A percentile compares a stretch with the other conserved stretches of the same genome.
Evolutionary conservation across 768 basidiomycete genomes (phyloP).

Genomic region (Pholiota conissans): DNA sequence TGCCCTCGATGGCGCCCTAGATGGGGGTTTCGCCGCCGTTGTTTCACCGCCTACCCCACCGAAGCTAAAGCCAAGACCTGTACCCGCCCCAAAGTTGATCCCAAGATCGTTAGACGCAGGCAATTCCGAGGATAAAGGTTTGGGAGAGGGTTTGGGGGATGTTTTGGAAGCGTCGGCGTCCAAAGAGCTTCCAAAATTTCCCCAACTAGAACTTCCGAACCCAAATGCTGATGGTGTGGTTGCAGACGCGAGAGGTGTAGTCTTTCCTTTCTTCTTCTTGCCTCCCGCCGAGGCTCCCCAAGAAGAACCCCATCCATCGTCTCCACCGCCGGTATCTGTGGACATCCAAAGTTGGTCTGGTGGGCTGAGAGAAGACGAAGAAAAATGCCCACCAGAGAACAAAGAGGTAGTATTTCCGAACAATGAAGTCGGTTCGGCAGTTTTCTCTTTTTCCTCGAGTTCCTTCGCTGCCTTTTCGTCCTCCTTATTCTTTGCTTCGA

Average conservation of each 20-base stretch:
- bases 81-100: slow-evolving; percentile 7
- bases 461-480: slow-evolving; percentile 13
- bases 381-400: slow-evolving; percentile 22
- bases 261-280: slow-evolving; percentile 25
- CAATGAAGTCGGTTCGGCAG: slow-evolving; percentile 11
- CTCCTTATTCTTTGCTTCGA: slow-evolving; percentile 11
- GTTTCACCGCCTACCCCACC: background rate
- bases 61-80: slow-evolving; percentile 9
- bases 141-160: slow-evolving; percentile 11
- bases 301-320: slow-evolving; percentile 20
- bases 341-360: slow-evolving; percentile 23
- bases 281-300: slow-evolving; percentile 6
- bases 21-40: slow-evolving; percentile 2
- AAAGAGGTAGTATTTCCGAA: slow-evolving; percentile 17
- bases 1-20: slow-evolving; percentile 10
- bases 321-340: slow-evolving; percentile 23
- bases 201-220: slow-evolving; percentile 12
- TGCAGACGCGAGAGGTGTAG: slow-evolving; percentile 4
- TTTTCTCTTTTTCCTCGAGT: slow-evolving; percentile 18
- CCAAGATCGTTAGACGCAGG: slow-evolving; percentile 6
- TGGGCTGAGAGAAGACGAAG: slow-evolving; percentile 22
- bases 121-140: slow-evolving; percentile 11
- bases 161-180: background rate
- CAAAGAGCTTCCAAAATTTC: slow-evolving; percentile 11
- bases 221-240: slow-evolving; percentile 16